A percentile compares a stretch with the other conserved stretches of the same genome.
These are phyloP conservation scores for Lolium rigidum DNA, from an alignment of 176 grass and related monocot genomes.

Conservation along the genomic window DNA sequence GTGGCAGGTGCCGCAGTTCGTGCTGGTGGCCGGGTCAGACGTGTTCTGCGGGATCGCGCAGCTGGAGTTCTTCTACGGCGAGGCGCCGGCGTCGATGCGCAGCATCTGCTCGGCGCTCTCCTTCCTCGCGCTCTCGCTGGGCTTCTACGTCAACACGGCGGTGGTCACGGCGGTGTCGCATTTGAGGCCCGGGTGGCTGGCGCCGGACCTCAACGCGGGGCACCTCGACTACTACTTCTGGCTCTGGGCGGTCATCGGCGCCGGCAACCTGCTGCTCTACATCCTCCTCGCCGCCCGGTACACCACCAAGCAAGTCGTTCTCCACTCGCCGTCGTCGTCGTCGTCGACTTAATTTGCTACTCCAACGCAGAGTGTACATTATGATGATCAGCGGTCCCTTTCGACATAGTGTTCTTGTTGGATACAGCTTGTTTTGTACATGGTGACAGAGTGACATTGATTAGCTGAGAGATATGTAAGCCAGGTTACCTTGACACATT, in stretches of 20 bases:
- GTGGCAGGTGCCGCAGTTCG: slow-evolving; percentile 79
- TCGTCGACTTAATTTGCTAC: neutral
- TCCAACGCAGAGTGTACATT: neutral
- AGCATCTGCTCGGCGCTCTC: slow-evolving; percentile 84
- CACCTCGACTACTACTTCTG: slow-evolving; percentile 72
- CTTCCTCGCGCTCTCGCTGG: slow-evolving; percentile 73
- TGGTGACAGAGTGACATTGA: too few relatives aligned
- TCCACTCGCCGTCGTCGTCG: neutral
- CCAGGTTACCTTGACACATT: too few relatives aligned
- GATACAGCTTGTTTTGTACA: too few relatives aligned
- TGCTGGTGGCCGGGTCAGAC: slow-evolving; percentile 66
- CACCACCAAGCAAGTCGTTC: slow-evolving; percentile 54
- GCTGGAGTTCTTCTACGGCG: slow-evolving; percentile 89
- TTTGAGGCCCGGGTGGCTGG: slow-evolving; percentile 34
- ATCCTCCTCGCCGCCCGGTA: slow-evolving; percentile 43
- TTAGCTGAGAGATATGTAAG: too few relatives aligned
- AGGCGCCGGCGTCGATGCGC: slow-evolving; percentile 74
- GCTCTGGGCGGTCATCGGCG: slow-evolving; percentile 46
- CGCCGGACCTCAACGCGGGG: slow-evolving; percentile 51
- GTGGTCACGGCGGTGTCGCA: slow-evolving; percentile 61
- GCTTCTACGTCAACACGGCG: slow-evolving; percentile 70
- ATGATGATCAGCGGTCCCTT: neutral
- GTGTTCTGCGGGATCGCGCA: slow-evolving; percentile 79
- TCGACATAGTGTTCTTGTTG: neutral
- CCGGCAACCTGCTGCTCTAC: slow-evolving; percentile 53